Percentiles rank a stretch among this genome's conserved stretches.
Evolutionary conservation across 2,329 filamentous ascomycete genomes (phyloP).

Genomic region (Fusarium verticillioides): DNA sequence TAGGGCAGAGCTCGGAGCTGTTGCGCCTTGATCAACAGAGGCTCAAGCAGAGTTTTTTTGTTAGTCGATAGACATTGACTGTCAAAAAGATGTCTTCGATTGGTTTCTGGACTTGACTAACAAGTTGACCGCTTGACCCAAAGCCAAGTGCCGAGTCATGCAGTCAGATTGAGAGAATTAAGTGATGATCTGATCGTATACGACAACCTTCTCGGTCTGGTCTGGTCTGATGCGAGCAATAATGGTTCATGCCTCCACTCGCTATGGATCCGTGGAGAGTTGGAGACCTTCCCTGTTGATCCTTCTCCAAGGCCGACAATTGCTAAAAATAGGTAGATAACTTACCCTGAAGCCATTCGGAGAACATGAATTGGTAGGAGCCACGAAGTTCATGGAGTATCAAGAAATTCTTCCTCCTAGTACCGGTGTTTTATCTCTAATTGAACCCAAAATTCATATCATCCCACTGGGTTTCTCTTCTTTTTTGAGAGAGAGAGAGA

Average conservation of each 20-base stretch:
- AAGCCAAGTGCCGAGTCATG: conserved; percentile 10
- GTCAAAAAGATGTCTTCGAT: not conserved
- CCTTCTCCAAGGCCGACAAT: conserved; percentile 4
- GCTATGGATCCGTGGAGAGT: conserved; percentile 19
- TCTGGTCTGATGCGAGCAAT: conserved; percentile 8
- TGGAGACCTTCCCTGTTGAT: conserved; percentile 18
- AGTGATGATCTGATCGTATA: conserved; percentile 12
- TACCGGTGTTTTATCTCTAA: not conserved
- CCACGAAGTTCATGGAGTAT: not conserved
- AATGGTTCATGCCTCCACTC: conserved; percentile 11
- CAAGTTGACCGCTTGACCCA: not conserved
- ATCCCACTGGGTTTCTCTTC: not conserved
- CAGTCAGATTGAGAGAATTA: not conserved
- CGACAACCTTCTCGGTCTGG: not conserved
- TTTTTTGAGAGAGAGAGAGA: too few species aligned
- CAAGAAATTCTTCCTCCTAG: not conserved
- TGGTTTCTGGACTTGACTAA: not conserved
- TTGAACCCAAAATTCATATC: too few species aligned
- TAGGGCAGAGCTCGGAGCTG: conserved; percentile 21
- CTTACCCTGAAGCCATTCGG: conserved; percentile 6
- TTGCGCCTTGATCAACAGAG: conserved; percentile 12
- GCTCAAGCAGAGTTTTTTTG: conserved; percentile 11
- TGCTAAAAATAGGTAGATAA: not conserved
- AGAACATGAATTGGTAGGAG: too few species aligned
- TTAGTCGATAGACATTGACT: not conserved